Conservation (phyloP, 2,329 filamentous ascomycete species). For the Pseudocercospora pini-densiflorae region DNA sequence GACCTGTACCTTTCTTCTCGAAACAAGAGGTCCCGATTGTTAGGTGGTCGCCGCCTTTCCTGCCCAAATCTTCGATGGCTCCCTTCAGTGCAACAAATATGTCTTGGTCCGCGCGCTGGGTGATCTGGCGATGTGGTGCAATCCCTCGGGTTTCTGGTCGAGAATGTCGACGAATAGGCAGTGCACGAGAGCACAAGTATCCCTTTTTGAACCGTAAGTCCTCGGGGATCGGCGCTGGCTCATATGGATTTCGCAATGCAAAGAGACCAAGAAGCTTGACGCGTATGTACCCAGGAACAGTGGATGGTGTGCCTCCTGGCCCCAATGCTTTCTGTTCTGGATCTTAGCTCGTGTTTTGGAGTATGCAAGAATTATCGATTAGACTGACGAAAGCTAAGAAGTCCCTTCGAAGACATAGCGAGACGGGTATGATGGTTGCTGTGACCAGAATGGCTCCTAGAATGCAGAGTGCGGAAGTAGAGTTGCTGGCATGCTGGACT, state of each 20-base stretch:
- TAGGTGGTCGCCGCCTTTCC: conserved; percentile 41
- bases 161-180: conserved; percentile 66
- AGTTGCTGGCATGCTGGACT: not conserved
- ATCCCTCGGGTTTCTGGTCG: conserved; percentile 74
- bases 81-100: conserved; percentile 62
- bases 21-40: conserved; percentile 70
- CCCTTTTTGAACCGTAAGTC: conserved; percentile 60
- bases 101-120: conserved; percentile 63
- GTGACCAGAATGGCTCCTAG: not conserved
- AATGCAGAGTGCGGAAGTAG: not conserved
- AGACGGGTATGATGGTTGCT: not conserved
- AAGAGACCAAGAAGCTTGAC: conserved; percentile 75
- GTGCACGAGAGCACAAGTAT: conserved; percentile 55
- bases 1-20: conserved; percentile 70
- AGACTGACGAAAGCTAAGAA: conserved; percentile 8
- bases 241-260: conserved; percentile 71
- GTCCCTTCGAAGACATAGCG: conserved; percentile 1
- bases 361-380: not conserved
- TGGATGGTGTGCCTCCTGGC: conserved; percentile 79
- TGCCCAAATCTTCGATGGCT: conserved; percentile 58
- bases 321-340: conserved; percentile 62
- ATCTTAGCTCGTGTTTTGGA: not conserved
- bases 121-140: conserved; percentile 78
- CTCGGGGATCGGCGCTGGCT: conserved; percentile 58
- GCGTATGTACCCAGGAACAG: conserved; percentile 71